These are phyloP conservation scores for Podaxis sp. DNA, from an alignment of 768 basidiomycete species.

Conservation along the genomic window DNA sequence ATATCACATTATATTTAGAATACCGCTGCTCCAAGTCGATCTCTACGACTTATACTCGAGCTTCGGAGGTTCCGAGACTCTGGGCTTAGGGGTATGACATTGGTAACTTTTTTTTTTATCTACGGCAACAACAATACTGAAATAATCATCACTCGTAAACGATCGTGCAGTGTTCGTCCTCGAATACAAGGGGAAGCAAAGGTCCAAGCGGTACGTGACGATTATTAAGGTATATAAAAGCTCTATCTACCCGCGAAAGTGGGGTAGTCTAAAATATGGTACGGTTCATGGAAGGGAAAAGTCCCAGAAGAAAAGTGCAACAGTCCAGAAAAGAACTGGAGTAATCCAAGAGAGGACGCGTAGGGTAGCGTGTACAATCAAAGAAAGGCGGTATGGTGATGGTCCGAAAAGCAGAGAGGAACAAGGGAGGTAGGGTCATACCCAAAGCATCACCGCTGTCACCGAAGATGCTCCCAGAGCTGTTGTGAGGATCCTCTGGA, in stretches of 20 bases:
- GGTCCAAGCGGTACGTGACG: not conserved
- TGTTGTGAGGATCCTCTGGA: slow-evolving; percentile 4
- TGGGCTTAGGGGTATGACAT: not conserved
- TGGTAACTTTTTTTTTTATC: not conserved
- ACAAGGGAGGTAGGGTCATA: not conserved
- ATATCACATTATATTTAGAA: not conserved
- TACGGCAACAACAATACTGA: not conserved
- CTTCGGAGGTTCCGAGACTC: not conserved
- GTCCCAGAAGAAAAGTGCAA: not conserved
- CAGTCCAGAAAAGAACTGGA: not conserved
- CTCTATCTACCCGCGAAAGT: not conserved
- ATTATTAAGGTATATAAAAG: not conserved
- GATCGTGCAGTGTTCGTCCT: not conserved
- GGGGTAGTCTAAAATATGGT: not conserved
- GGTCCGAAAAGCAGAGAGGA: not conserved
- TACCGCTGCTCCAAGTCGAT: not conserved
- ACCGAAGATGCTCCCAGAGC: slow-evolving; percentile 4
- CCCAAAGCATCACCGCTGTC: slow-evolving; percentile 9
- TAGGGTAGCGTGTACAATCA: slow-evolving; percentile 5
- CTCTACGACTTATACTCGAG: no score
- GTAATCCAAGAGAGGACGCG: not conserved
- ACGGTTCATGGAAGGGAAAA: not conserved
- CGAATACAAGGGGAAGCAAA: not conserved
- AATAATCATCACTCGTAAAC: not conserved
- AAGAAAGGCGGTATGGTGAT: slow-evolving; percentile 8